These are phyloP conservation scores for Steccherinum ochraceum DNA, from an alignment of 768 basidiomycete species.

Conservation along the genomic window DNA sequence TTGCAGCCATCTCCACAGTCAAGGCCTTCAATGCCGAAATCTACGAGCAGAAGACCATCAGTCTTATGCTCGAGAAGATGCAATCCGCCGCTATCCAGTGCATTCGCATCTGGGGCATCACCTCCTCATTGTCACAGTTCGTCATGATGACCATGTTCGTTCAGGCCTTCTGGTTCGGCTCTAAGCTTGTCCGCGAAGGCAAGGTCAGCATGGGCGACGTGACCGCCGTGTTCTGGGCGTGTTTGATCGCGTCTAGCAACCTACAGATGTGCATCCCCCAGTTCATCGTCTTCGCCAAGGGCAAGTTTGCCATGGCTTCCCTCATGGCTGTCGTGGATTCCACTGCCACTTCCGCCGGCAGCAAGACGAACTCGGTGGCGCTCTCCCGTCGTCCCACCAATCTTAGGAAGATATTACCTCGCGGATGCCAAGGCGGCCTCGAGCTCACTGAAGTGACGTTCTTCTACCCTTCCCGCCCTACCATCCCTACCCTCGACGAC, in stretches of 20 bases:
- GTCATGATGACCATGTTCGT: slow-evolving; percentile 91
- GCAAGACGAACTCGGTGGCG: slow-evolving; percentile 9
- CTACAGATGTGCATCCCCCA: slow-evolving; percentile 85
- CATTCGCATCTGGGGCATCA: slow-evolving; percentile 70
- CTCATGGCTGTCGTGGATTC: slow-evolving; percentile 54
- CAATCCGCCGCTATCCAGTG: slow-evolving; percentile 44
- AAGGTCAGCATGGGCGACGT: slow-evolving; percentile 67
- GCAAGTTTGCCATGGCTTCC: slow-evolving; percentile 73
- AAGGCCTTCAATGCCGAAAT: slow-evolving; percentile 84
- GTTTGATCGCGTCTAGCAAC: slow-evolving; percentile 82
- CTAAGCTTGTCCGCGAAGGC: slow-evolving; percentile 79
- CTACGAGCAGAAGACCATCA: slow-evolving; percentile 45
- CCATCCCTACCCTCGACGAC: slow-evolving; percentile 48
- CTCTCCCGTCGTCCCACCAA: slow-evolving; percentile 13
- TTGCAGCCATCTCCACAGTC: slow-evolving; percentile 77
- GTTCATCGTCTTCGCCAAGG: slow-evolving; percentile 69
- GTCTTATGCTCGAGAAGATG: slow-evolving; percentile 38
- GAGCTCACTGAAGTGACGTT: slow-evolving; percentile 55
- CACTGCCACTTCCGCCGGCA: slow-evolving; percentile 4
- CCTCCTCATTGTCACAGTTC: slow-evolving; percentile 67
- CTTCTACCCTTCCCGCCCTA: slow-evolving; percentile 68
- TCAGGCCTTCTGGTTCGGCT: slow-evolving; percentile 94
- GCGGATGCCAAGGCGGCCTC: slow-evolving; percentile 65
- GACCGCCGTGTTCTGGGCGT: slow-evolving; percentile 98
- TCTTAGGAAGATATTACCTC: slow-evolving; percentile 62